A percentile compares a stretch with the other conserved stretches of the same genome.
These are phyloP conservation scores for Tetrahymena malaccensis DNA, from an alignment of 73 alveolate species.

Conservation along the genomic window DNA sequence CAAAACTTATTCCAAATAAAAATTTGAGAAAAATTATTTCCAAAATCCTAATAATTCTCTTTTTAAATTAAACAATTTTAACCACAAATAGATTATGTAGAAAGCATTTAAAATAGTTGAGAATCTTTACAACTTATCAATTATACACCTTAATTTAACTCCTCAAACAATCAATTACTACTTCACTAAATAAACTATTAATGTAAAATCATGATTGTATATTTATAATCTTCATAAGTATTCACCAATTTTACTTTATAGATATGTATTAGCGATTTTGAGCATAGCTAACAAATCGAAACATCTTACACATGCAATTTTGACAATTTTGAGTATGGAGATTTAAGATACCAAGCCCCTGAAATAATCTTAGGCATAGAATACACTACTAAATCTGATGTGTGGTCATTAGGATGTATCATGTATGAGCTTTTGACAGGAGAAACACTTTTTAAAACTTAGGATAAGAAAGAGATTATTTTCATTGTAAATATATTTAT, in stretches of 20 bases:
- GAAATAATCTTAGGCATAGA: not conserved
- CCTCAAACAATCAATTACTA: not conserved
- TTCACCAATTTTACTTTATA: not conserved
- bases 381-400: not conserved
- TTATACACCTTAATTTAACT: not conserved
- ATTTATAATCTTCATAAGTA: not conserved
- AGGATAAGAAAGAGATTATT: not conserved
- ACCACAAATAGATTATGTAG: not conserved
- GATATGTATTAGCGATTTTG: not conserved
- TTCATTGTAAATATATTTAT: not conserved
- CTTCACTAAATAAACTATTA: not conserved
- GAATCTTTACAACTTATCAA: not conserved
- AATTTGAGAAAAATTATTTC: too few species aligned
- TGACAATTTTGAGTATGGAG: not conserved
- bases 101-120: not conserved
- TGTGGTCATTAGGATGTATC: not conserved
- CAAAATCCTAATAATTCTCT: not conserved
- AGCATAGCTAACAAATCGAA: not conserved
- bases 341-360: not conserved
- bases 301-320: not conserved
- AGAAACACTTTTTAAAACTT: not conserved
- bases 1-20: not conserved
- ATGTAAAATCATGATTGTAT: not conserved
- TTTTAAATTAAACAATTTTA: not conserved
- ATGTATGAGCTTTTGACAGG: not conserved